These are phyloP conservation scores for Beauveria scarabaeidicola DNA, from an alignment of 2,329 filamentous ascomycete species.

Conservation along the genomic window DNA sequence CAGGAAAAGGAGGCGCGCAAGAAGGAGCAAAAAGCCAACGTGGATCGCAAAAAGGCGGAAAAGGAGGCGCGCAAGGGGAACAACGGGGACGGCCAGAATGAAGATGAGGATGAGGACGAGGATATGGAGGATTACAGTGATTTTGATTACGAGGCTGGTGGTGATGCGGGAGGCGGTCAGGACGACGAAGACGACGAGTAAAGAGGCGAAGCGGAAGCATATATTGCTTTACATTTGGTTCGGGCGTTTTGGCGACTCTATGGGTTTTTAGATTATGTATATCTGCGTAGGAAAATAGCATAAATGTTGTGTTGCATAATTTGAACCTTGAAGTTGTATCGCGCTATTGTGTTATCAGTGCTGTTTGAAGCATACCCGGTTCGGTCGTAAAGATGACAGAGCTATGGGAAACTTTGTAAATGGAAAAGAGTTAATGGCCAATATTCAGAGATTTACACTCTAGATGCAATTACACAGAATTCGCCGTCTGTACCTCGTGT, in stretches of 20 bases:
- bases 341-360: too few species aligned
- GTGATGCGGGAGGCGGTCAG: slow-evolving; percentile 43
- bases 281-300: background rate
- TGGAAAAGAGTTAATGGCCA: background rate
- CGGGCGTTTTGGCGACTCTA: slow-evolving; percentile 11
- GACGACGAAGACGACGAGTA: slow-evolving; percentile 37
- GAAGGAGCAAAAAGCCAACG: slow-evolving; percentile 78
- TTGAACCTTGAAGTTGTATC: background rate
- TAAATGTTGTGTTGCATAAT: background rate
- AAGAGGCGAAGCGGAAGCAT: slow-evolving; percentile 26
- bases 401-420: background rate
- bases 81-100: slow-evolving; percentile 25
- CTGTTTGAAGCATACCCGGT: too few species aligned
- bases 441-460: background rate
- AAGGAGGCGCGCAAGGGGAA: slow-evolving; percentile 33
- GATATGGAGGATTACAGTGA: slow-evolving; percentile 37
- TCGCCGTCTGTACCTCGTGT: background rate
- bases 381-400: too few species aligned
- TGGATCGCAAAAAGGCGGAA: slow-evolving; percentile 67
- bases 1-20: slow-evolving; percentile 76
- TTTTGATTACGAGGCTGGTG: slow-evolving; percentile 41
- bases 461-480: background rate
- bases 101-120: slow-evolving; percentile 27
- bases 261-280: background rate
- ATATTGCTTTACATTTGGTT: slow-evolving; percentile 13